A percentile compares a stretch with the other conserved stretches of the same genome.
phyloP scores from a whole-genome alignment of 768 basidiomycete species.

The Tremella fuciformis region DNA sequence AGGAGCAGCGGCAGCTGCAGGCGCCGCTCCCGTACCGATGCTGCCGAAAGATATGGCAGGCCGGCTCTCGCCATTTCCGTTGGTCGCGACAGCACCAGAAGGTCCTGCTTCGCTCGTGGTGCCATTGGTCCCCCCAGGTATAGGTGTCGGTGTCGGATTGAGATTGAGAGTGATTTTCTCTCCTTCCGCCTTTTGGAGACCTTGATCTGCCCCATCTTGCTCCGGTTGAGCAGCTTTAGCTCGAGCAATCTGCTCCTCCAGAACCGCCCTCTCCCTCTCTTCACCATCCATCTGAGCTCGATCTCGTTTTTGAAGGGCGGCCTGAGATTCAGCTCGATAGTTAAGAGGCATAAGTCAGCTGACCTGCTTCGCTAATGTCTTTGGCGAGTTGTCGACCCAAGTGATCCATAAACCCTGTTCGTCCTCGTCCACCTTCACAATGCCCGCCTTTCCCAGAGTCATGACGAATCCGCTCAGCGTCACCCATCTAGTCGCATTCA shows the following conservation, averaged over 20 bases:
- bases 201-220: constrained; percentile 16
- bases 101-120: neutral
- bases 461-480: constrained; percentile 95
- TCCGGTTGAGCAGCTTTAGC: constrained; percentile 56
- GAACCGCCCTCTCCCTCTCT: constrained; percentile 81
- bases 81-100: neutral
- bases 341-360: constrained; percentile 11
- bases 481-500: constrained; percentile 98
- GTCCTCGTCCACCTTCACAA: constrained; percentile 92
- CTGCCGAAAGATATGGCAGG: constrained; percentile 15
- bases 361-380: constrained; percentile 85
- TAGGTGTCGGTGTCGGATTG: constrained; percentile 35
- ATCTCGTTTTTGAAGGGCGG: constrained; percentile 70
- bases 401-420: constrained; percentile 97
- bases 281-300: constrained; percentile 87
- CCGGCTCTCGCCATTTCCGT: neutral
- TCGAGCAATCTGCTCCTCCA: constrained; percentile 90
- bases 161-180: constrained; percentile 43
- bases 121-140: constrained; percentile 54
- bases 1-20: constrained; percentile 5
- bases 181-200: constrained; percentile 43
- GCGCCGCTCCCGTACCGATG: constrained; percentile 13
- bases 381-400: constrained; percentile 96
- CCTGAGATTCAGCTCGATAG: constrained; percentile 25
- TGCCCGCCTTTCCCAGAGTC: constrained; percentile 76